Evolutionary conservation across 139 green algal genomes (phyloP), one percentile per base, ranked within the genome.

Genomic region (Micromonas pusilla): DNA sequence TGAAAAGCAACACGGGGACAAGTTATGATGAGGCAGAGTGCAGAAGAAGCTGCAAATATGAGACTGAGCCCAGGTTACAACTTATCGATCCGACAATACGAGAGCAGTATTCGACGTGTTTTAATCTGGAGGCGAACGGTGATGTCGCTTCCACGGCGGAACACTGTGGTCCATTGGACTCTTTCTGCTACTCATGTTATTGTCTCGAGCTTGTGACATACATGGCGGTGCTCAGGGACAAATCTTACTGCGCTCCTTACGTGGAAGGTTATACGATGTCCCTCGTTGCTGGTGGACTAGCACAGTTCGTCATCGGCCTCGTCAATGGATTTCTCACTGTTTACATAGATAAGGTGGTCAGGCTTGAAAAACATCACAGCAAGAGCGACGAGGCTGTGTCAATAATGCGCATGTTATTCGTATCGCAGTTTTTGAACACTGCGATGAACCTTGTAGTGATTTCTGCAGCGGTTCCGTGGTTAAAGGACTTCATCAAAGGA

Each of bases 361-460:
- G 45, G 45, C 16, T 57, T 57, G 45, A 57, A 16, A 37, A 52
- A 79, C 87, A 91, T 77, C 85, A 87, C 74, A 90, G 84, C 1
- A 78, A 79, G 77, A 89, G 70, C 65, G 32, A 19, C 0, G 83
- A 87, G 80, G 78, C 76, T 32, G 74, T 77, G 53, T 75, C 16
- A 76, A 65, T 84, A 3, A 73, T 79, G 5, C 20, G 66, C 6
- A 86, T 80, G 79, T 67, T 86, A 28, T 86, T 86, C 70, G 32
- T 86, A 60, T 66, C 74, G 1, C 82, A 86, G 73, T 82, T 86
- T 45, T 65, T 80, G 16, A 88, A 81, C 77, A 87, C 82, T 9
- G 85, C 85, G 32, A 68, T 88, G 33, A 87, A 79, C 52, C 86
- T 80, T 62, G 71, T 91, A 60, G 77, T 91, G 20, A 84, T 85